These are phyloP conservation scores for Gonium pectorale DNA, from an alignment of 139 green algal genomes.

Conservation along the genomic window DNA sequence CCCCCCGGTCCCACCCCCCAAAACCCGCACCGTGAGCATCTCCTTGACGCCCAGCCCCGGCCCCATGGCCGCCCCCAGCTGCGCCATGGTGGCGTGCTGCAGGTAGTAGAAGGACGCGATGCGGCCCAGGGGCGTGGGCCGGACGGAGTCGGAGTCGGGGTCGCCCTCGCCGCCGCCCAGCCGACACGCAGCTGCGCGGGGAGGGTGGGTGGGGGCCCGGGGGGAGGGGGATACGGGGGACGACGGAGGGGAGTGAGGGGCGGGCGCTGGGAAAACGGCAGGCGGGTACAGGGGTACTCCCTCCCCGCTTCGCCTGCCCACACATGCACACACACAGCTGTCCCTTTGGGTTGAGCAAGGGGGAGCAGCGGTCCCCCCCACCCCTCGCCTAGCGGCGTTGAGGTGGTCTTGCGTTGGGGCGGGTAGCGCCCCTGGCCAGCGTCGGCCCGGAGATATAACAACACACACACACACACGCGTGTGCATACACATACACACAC, in stretches of 20 bases:
- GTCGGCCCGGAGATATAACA: too few relatives aligned
- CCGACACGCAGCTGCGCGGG: constrained; percentile 1
- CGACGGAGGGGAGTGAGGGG: background rate
- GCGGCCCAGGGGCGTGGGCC: constrained; percentile 73
- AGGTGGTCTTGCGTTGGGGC: too few relatives aligned
- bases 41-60: constrained; percentile 69
- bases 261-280: background rate
- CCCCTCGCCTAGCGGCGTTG: too few relatives aligned
- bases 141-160: constrained; percentile 72
- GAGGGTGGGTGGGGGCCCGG: background rate
- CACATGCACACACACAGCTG: too few relatives aligned
- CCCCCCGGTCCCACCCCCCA: too few relatives aligned
- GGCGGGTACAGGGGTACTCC: background rate
- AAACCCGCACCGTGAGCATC: constrained; percentile 64
- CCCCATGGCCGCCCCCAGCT: constrained; percentile 76
- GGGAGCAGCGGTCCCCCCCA: too few relatives aligned
- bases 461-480: too few relatives aligned
- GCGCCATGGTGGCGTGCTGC: constrained; percentile 84
- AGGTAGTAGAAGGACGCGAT: constrained; percentile 98
- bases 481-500: too few relatives aligned
- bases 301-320: too few relatives aligned
- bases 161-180: constrained; percentile 67
- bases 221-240: background rate
- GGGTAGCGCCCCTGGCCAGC: too few relatives aligned
- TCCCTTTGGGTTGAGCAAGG: too few relatives aligned